Evolutionary conservation across 2,329 filamentous ascomycete genomes (phyloP).

Genomic region (Penicillium sp.): DNA sequence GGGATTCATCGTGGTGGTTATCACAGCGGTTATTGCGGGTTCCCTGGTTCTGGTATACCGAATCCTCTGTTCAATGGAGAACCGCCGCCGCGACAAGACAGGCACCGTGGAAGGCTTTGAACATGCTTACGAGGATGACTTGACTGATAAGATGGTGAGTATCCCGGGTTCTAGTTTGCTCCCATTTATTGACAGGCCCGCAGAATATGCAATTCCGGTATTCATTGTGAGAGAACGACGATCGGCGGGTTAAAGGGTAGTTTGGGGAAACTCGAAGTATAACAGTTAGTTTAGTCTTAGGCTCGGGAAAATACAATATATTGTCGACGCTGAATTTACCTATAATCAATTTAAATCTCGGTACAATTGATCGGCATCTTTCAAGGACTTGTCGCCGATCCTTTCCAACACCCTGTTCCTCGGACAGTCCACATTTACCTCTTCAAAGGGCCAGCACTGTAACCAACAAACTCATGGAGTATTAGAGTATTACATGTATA

Average conservation of each 20-base stretch:
- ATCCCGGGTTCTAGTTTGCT: not conserved
- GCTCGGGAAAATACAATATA: not conserved
- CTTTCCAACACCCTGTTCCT: not conserved
- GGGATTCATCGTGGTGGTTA: not conserved
- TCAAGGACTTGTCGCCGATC: not conserved
- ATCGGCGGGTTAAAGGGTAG: not conserved
- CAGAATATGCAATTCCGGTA: conserved; percentile 3
- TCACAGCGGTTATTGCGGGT: not conserved
- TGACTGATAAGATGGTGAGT: not conserved
- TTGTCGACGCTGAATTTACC: not conserved
- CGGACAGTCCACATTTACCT: not conserved
- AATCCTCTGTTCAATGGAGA: not conserved
- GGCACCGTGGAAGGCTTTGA: not conserved
- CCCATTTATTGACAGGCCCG: not conserved
- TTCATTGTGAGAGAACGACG: not conserved
- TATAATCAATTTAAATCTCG: rapidly evolving
- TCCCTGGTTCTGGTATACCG: not conserved
- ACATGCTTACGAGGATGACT: not conserved
- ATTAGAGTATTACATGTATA: not conserved
- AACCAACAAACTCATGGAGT: not conserved
- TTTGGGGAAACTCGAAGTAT: not conserved
- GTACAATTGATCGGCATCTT: not conserved
- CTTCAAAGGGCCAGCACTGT: not conserved
- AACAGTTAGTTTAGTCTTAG: not conserved
- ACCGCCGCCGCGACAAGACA: not conserved